Evolutionary conservation across 2,329 filamentous ascomycete genomes (phyloP), one percentile per base, ranked within the genome.

Genomic region (Monosporascus sp.): DNA sequence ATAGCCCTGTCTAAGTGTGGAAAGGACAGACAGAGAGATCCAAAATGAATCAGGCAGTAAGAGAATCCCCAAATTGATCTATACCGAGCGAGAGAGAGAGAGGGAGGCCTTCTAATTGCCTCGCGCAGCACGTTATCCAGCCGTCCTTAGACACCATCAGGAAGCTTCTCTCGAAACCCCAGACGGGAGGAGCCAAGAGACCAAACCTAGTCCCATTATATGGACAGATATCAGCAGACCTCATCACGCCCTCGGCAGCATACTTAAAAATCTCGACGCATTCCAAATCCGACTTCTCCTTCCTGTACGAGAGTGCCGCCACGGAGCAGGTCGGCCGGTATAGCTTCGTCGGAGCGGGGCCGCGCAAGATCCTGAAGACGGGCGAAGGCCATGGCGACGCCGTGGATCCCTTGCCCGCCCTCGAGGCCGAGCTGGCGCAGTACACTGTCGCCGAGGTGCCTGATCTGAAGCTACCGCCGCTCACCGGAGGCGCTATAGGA

Each of bases 241-340:
- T 97, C 61, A 81, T 97, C 70, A 99, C 93, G 1, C 94, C 94
- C 3, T 93, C 90, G n/a, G 83, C 89, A 57, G 93, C 95, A 62
- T 99, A 97, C 72, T 81, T 99, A 60, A 97, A 97, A 74, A 80
- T 97, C 62, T 87, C 89, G 37, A 81, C 85, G 57, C 85, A 87
- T 78, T 88, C 81, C 31, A 76, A 81, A 61, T 89, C 88, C 48
- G 86, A 89, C 61, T 85, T 90, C 65, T 97, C 93, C 3, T 97
- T 97, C 70, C 83, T 99, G 48, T 96, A 96, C 71, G 94, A 99
- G 74, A 96, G 91, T 65, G 94, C 93, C 25, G 91, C 92, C 22
- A 93, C 91, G 27, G 93, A 97, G 73, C 91, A 87, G 18, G 90
- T 99, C 60, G 93, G 93, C 54, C 82, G 94, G 64, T 97, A 97